phyloP scores from a whole-genome alignment of 1,284 basidiomycete species.

The Mycosarcoma maydis region DNA sequence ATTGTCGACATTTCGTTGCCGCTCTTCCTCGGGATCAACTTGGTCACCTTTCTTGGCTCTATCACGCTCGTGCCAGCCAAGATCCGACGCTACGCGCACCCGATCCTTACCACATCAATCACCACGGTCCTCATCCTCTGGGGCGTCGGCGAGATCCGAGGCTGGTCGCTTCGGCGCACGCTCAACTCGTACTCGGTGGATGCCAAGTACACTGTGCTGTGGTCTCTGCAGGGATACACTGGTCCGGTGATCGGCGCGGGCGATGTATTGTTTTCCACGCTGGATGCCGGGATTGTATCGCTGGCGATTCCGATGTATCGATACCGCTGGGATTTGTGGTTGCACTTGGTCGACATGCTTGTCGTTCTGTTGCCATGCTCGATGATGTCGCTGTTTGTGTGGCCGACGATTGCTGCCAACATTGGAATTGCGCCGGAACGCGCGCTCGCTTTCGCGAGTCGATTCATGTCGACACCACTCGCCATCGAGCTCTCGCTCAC shows the following conservation, averaged over 20 bases:
- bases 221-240: slow-evolving; percentile 37
- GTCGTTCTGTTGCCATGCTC: slow-evolving; percentile 45
- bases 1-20: slow-evolving; percentile 50
- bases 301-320: slow-evolving; percentile 60
- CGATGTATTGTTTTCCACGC: slow-evolving; percentile 52
- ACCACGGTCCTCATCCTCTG: slow-evolving; percentile 55
- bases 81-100: slow-evolving; percentile 53
- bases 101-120: slow-evolving; percentile 56
- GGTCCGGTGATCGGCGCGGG: slow-evolving; percentile 59
- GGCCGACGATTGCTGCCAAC: slow-evolving; percentile 39
- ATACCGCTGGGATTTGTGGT: slow-evolving; percentile 50
- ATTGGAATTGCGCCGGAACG: slow-evolving; percentile 46
- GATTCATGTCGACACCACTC: slow-evolving; percentile 59
- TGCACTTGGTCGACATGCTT: slow-evolving; percentile 45
- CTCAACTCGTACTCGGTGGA: slow-evolving; percentile 43
- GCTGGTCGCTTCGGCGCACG: slow-evolving; percentile 26
- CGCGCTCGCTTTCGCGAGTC: slow-evolving; percentile 45
- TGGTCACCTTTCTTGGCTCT: slow-evolving; percentile 50
- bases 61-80: slow-evolving; percentile 53
- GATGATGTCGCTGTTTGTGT: slow-evolving; percentile 49
- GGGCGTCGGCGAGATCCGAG: slow-evolving; percentile 46
- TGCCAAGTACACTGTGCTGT: slow-evolving; percentile 52
- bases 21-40: slow-evolving; percentile 54
- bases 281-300: slow-evolving; percentile 59
- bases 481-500: slow-evolving; percentile 56